Percentiles rank a stretch among this genome's conserved stretches.
These are phyloP conservation scores for Drosera spatulata DNA, from an alignment of 179 eudicot genomes.

Conservation along the genomic window DNA sequence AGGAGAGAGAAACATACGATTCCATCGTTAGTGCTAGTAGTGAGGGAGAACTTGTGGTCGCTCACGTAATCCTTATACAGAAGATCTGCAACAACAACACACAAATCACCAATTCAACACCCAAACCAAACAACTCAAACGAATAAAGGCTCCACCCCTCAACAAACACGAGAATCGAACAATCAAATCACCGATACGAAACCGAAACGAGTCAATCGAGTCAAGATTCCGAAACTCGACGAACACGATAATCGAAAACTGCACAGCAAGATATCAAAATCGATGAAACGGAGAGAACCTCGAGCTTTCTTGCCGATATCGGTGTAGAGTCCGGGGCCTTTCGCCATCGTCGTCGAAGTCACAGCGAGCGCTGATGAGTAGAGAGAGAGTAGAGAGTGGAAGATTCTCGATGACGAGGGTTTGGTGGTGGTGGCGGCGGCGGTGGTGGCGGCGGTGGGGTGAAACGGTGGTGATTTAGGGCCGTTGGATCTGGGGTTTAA, in stretches of 20 bases:
- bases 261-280: too few species aligned
- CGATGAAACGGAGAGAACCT: constrained; percentile 12
- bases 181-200: too few species aligned
- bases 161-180: too few species aligned
- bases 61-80: constrained; percentile 11
- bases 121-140: not conserved
- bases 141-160: too few species aligned
- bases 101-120: not conserved
- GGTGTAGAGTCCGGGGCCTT: constrained; percentile 50
- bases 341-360: constrained; percentile 23
- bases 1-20: constrained; percentile 4
- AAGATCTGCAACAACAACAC: constrained; percentile 6
- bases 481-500: too few species aligned
- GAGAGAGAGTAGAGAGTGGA: constrained; percentile 3
- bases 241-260: too few species aligned
- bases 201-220: too few species aligned
- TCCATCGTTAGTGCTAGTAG: constrained; percentile 8
- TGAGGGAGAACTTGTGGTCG: constrained; percentile 14
- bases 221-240: too few species aligned
- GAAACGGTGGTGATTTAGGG: too few species aligned
- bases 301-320: constrained; percentile 50
- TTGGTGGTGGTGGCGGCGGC: too few species aligned
- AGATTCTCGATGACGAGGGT: too few species aligned
- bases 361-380: not conserved
- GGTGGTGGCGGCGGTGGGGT: too few species aligned